Conservation (phyloP, 2,329 filamentous ascomycete genomes). For the Microdochium trichocladiopsis region DNA sequence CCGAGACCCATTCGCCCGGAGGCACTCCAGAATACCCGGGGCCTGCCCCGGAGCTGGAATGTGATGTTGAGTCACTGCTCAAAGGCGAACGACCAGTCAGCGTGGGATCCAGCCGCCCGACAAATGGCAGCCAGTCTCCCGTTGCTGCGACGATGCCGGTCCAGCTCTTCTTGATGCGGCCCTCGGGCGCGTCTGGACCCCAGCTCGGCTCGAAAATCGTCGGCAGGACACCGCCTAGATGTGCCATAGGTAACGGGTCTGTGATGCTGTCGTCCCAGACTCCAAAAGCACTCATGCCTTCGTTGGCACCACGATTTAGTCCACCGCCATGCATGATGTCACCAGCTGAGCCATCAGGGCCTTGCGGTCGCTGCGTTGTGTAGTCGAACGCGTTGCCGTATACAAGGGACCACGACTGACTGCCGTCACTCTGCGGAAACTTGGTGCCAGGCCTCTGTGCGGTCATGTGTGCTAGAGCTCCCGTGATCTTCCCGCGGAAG, state of each 20-base stretch:
- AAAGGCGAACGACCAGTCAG: conserved; percentile 19
- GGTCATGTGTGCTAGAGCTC: conserved; percentile 41
- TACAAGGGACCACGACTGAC: conserved; percentile 42
- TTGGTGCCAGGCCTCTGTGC: conserved; percentile 33
- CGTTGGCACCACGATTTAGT: conserved; percentile 30
- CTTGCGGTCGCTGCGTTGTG: conserved; percentile 36
- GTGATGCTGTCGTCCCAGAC: conserved; percentile 35
- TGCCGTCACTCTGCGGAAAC: conserved; percentile 22
- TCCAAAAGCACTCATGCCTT: conserved; percentile 39
- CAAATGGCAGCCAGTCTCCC: conserved; percentile 41
- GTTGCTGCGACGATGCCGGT: conserved; percentile 40
- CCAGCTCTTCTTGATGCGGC: conserved; percentile 34
- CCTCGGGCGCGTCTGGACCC: conserved; percentile 17
- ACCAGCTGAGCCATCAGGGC: conserved; percentile 18
- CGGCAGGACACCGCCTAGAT: conserved; percentile 33
- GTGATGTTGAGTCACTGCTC: neutral
- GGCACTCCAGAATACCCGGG: conserved; percentile 1
- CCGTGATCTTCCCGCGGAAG: conserved; percentile 35
- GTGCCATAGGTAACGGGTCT: conserved; percentile 29
- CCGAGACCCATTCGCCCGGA: conserved; percentile 42
- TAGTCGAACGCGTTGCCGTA: conserved; percentile 43
- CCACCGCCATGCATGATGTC: conserved; percentile 51
- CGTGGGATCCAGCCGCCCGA: conserved; percentile 31
- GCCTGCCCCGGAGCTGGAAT: neutral
- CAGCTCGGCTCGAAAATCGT: conserved; percentile 31